Conservation (phyloP, 1,284 basidiomycete species). For the Tetrapyrgos nigripes region DNA sequence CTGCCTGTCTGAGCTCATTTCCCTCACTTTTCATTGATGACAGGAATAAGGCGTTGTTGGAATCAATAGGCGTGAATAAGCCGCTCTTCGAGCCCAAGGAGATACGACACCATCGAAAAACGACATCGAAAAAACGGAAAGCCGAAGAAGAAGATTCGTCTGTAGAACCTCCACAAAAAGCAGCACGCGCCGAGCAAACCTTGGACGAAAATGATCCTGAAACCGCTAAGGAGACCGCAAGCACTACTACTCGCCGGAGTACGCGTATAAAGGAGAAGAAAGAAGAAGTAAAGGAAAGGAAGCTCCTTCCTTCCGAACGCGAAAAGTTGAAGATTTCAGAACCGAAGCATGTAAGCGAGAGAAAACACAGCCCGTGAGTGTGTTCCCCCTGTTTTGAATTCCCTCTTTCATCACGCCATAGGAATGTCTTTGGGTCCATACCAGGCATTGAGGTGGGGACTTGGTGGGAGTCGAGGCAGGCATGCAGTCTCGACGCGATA, state of each 20-base stretch:
- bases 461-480: slow-evolving; percentile 79
- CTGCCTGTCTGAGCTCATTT: neutral
- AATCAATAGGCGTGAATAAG: slow-evolving; percentile 49
- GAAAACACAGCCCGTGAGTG: slow-evolving; percentile 70
- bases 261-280: slow-evolving; percentile 64
- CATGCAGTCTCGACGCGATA: slow-evolving; percentile 73
- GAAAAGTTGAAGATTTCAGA: slow-evolving; percentile 3
- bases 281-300: slow-evolving; percentile 38
- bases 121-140: slow-evolving; percentile 37
- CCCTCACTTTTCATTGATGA: neutral
- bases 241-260: slow-evolving; percentile 59
- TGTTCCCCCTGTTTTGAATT: neutral
- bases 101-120: slow-evolving; percentile 29
- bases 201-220: slow-evolving; percentile 10
- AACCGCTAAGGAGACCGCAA: slow-evolving; percentile 21
- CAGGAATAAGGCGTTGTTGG: slow-evolving; percentile 54
- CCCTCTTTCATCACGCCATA: slow-evolving; percentile 21
- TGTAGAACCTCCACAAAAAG: slow-evolving; percentile 28
- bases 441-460: slow-evolving; percentile 79
- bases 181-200: slow-evolving; percentile 29
- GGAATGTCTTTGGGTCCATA: slow-evolving; percentile 68
- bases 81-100: slow-evolving; percentile 54
- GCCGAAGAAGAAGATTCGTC: slow-evolving; percentile 35
- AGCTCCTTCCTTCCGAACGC: neutral
- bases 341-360: slow-evolving; percentile 38